A percentile compares a stretch with the other conserved stretches of the same genome.
Conservation (phyloP, 805 yeast genomes). For the Pichia ethanolica region DNA sequence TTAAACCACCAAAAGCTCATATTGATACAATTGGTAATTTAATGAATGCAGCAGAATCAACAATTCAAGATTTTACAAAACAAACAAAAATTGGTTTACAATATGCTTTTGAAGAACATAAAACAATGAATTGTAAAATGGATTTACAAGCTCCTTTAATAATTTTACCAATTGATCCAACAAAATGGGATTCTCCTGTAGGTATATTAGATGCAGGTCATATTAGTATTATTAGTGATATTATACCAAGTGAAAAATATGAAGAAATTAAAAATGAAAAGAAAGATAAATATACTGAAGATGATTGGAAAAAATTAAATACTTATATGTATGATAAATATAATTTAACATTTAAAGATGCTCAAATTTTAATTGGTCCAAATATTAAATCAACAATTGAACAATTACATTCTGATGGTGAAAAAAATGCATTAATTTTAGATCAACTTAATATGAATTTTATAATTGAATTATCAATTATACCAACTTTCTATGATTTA, state of each 20-base stretch:
- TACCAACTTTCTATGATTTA: slow-evolving; percentile 70
- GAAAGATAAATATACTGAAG: slow-evolving; percentile 42
- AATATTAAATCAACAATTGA: slow-evolving; percentile 69
- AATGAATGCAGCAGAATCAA: slow-evolving; percentile 90
- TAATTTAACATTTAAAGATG: slow-evolving; percentile 67
- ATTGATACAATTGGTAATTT: slow-evolving; percentile 84
- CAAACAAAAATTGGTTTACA: slow-evolving; percentile 90
- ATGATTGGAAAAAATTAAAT: slow-evolving; percentile 71
- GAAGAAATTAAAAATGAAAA: slow-evolving; percentile 61
- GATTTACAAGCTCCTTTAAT: slow-evolving; percentile 93
- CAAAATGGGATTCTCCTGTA: slow-evolving; percentile 77
- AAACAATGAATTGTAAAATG: slow-evolving; percentile 74
- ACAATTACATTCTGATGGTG: slow-evolving; percentile 47
- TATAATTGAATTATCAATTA: slow-evolving; percentile 71
- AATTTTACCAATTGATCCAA: slow-evolving; percentile 76
- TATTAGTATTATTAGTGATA: slow-evolving; percentile 72
- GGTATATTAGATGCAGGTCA: slow-evolving; percentile 95
- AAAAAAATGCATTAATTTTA: slow-evolving; percentile 53
- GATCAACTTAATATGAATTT: slow-evolving; percentile 72
- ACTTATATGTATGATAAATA: slow-evolving; percentile 87
- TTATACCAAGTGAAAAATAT: slow-evolving; percentile 62
- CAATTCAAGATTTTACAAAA: slow-evolving; percentile 81
- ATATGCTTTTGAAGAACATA: slow-evolving; percentile 91
- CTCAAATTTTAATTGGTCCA: slow-evolving; percentile 84
- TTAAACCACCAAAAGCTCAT: slow-evolving; percentile 81